Percentiles rank a stretch among this genome's conserved stretches.
These are phyloP conservation scores for Kodamaea sp. DNA, from an alignment of 1,139 yeast genomes.

Conservation along the genomic window DNA sequence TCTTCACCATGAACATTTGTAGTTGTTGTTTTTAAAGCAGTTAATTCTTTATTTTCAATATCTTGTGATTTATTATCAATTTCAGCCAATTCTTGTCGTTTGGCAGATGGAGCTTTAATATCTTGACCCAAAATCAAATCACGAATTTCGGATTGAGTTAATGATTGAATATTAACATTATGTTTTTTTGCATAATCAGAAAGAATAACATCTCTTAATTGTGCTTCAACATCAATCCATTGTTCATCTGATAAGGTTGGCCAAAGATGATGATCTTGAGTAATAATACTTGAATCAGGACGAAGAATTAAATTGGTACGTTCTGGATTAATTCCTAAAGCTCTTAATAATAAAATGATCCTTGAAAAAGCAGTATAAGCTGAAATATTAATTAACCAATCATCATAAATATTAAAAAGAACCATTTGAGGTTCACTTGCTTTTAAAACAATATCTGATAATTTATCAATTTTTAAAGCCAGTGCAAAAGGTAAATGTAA, in stretches of 20 bases:
- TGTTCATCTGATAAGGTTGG: constrained; percentile 84
- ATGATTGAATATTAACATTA: constrained; percentile 77
- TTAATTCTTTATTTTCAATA: constrained; percentile 42
- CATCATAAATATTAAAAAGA: constrained; percentile 85
- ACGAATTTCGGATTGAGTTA: constrained; percentile 90
- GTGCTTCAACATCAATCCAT: constrained; percentile 88
- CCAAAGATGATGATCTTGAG: constrained; percentile 87
- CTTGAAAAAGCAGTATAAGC: constrained; percentile 95
- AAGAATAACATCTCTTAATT: constrained; percentile 81
- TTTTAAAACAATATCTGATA: constrained; percentile 72
- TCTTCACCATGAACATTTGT: constrained; percentile 95
- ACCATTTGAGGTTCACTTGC: constrained; percentile 95
- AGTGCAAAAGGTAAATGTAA: constrained; percentile 85
- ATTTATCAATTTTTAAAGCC: constrained; percentile 76
- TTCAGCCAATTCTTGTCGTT: constrained; percentile 74
- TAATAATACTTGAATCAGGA: constrained; percentile 67
- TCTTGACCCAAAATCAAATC: constrained; percentile 95
- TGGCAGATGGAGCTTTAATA: constrained; percentile 81
- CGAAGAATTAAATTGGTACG: constrained; percentile 70
- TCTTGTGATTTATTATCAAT: constrained; percentile 54
- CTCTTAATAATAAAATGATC: constrained; percentile 72
- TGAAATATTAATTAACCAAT: constrained; percentile 81
- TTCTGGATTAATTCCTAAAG: constrained; percentile 74
- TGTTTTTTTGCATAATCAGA: constrained; percentile 83
- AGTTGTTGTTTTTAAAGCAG: constrained; percentile 81